These are phyloP conservation scores for Microstegium vimineum DNA, from an alignment of 176 grass and related monocot species.

Conservation along the genomic window DNA sequence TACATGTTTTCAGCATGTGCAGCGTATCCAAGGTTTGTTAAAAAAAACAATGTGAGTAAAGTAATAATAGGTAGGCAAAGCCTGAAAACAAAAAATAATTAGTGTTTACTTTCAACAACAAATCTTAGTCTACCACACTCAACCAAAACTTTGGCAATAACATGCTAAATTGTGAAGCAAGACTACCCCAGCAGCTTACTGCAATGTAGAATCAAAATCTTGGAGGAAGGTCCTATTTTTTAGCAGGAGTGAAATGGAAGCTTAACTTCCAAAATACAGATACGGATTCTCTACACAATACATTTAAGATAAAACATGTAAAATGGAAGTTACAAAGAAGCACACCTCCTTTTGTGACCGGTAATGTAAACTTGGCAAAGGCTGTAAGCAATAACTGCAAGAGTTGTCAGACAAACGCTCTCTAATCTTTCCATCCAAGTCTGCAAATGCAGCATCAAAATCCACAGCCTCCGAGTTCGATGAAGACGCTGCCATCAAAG, in stretches of 20 bases:
- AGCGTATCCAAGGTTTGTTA: not conserved
- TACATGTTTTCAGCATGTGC: not conserved
- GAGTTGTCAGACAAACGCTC: constrained; percentile 63
- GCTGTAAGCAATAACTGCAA: constrained; percentile 66
- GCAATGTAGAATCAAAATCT: not conserved
- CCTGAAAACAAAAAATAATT: not conserved
- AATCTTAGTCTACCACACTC: not conserved
- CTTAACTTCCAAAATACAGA: not conserved
- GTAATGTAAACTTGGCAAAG: constrained; percentile 68
- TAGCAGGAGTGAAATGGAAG: not conserved
- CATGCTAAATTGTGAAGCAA: not conserved
- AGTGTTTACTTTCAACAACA: not conserved
- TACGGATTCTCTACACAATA: not conserved
- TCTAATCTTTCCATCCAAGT: constrained; percentile 72
- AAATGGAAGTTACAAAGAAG: not conserved
- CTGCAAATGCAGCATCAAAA: constrained; percentile 47
- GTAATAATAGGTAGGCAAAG: not conserved
- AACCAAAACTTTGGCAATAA: not conserved
- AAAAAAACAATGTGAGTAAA: not conserved
- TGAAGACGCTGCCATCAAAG: constrained; percentile 36
- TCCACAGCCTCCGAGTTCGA: constrained; percentile 25
- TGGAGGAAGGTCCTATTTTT: not conserved
- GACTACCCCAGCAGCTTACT: not conserved
- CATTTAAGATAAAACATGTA: not conserved
- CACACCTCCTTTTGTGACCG: constrained; percentile 81